phyloP scores from a whole-genome alignment of 2,329 filamentous ascomycete genomes.

The Fusarium sp. region DNA sequence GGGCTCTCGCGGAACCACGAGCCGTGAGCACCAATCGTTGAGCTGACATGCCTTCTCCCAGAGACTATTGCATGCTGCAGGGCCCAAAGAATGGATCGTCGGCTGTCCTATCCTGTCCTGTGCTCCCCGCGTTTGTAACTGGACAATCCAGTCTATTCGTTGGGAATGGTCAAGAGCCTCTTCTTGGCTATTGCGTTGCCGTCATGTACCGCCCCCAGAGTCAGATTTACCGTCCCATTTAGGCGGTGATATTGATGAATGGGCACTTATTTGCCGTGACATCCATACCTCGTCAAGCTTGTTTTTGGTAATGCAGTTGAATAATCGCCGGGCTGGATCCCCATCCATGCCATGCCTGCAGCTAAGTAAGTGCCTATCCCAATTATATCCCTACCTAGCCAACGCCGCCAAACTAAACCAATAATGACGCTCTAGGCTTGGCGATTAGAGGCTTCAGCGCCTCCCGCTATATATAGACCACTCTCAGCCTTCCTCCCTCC shows the following conservation, averaged over 20 bases:
- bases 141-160: slow-evolving; percentile 26
- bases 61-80: slow-evolving; percentile 27
- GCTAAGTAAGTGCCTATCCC: too few relatives aligned
- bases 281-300: slow-evolving; percentile 2
- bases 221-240: not conserved
- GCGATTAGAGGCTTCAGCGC: slow-evolving; percentile 25
- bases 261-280: not conserved
- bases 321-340: slow-evolving; percentile 4
- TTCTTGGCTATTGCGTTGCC: slow-evolving; percentile 21
- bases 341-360: too few relatives aligned
- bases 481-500: slow-evolving; percentile 13
- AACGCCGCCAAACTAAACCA: slow-evolving; percentile 19
- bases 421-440: slow-evolving; percentile 26
- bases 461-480: slow-evolving; percentile 35
- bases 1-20: slow-evolving; percentile 28
- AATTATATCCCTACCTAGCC: slow-evolving; percentile 6
- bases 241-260: not conserved
- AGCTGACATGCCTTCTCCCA: slow-evolving; percentile 25
- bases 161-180: slow-evolving; percentile 28
- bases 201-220: slow-evolving; percentile 5
- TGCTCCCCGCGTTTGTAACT: slow-evolving; percentile 25
- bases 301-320: slow-evolving; percentile 17
- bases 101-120: not conserved
- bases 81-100: slow-evolving; percentile 20
- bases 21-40: slow-evolving; percentile 32